These are phyloP conservation scores for Cladophialophora chaetospira DNA, from an alignment of 2,329 filamentous ascomycete species.

Conservation along the genomic window DNA sequence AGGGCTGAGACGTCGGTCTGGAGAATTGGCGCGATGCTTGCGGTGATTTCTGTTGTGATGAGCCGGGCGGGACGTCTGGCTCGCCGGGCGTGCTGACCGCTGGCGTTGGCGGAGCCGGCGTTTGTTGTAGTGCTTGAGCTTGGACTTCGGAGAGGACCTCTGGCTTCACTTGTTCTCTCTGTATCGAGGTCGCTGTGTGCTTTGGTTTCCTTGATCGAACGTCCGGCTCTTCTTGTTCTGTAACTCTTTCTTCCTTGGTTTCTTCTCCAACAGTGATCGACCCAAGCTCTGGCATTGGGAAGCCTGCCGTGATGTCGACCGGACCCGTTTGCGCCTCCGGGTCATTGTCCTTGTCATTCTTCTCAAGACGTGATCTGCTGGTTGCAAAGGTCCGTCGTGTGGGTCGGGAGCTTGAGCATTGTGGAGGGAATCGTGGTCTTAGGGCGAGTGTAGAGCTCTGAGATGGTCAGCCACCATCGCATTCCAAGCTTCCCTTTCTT, in stretches of 20 bases:
- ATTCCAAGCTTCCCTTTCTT: too few species aligned
- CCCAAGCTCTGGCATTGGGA: conserved; percentile 24
- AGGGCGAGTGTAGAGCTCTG: conserved; percentile 3
- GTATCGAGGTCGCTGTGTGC: conserved; percentile 1
- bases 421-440: conserved; percentile 2
- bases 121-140: conserved; percentile 3
- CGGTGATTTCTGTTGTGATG: not conserved
- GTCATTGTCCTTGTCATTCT: not conserved
- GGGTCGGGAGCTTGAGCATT: not conserved
- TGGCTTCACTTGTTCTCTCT: not conserved
- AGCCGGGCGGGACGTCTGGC: not conserved
- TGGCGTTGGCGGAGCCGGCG: not conserved
- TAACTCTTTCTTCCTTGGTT: not conserved
- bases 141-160: not conserved
- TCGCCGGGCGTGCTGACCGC: not conserved
- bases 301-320: conserved; percentile 27
- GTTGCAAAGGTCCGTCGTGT: conserved; percentile 18
- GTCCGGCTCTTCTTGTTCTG: not conserved
- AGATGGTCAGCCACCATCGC: not conserved
- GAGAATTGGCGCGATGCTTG: not conserved
- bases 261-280: conserved; percentile 15
- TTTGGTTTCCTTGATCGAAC: not conserved
- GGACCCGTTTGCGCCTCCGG: not conserved
- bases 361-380: conserved; percentile 4
- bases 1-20: too few species aligned